A percentile compares a stretch with the other conserved stretches of the same genome.
Evolutionary conservation across 2,329 filamentous ascomycete genomes (phyloP).

Genomic region (Talaromyces atroroseus): DNA sequence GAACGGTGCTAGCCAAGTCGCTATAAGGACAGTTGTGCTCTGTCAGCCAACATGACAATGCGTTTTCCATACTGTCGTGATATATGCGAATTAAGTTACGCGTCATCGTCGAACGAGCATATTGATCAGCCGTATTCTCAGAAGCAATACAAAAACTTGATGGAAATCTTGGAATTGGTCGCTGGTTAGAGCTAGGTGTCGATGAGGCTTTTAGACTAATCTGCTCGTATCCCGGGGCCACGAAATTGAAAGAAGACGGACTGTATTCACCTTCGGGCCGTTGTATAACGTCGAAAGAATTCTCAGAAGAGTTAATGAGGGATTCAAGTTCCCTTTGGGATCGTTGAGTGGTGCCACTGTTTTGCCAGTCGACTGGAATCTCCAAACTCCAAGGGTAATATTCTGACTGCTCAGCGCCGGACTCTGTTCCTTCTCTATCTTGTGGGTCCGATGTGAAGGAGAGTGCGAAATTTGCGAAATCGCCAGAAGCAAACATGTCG

Average conservation of each 20-base stretch:
- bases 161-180: neutral
- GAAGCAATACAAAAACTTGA: slow-evolving; percentile 4
- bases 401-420: neutral
- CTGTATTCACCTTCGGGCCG: neutral
- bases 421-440: neutral
- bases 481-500: neutral
- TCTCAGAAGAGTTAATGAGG: neutral
- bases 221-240: neutral
- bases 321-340: slow-evolving; percentile 3
- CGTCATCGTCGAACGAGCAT: slow-evolving; percentile 32
- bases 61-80: slow-evolving; percentile 42
- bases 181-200: neutral
- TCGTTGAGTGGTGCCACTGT: neutral
- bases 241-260: neutral
- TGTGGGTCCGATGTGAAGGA: neutral
- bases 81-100: slow-evolving; percentile 40
- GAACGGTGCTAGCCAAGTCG: slow-evolving; percentile 13
- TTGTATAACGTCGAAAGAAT: neutral
- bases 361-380: slow-evolving; percentile 1
- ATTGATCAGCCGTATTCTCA: slow-evolving; percentile 28
- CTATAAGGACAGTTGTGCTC: slow-evolving; percentile 43
- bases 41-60: slow-evolving; percentile 40
- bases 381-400: neutral
- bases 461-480: neutral
- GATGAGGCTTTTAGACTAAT: neutral